Percentiles rank a stretch among this genome's conserved stretches.
phyloP scores from a whole-genome alignment of 768 basidiomycete genomes.

The Russula sp. region DNA sequence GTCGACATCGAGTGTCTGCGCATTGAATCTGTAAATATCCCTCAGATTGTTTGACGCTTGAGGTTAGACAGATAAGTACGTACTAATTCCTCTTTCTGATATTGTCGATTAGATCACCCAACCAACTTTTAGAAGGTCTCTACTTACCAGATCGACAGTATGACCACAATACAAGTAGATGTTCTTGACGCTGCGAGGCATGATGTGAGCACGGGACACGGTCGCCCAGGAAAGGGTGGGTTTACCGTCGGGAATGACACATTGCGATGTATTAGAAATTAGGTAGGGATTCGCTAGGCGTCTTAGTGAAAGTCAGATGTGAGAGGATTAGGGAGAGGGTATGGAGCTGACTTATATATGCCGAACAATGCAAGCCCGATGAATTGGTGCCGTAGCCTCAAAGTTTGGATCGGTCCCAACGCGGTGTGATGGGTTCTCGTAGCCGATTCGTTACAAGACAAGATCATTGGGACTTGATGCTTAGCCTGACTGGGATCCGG shows the following conservation, averaged over 20 bases:
- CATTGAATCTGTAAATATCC: slow-evolving; percentile 21
- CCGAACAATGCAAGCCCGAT: slow-evolving; percentile 12
- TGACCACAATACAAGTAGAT: slow-evolving; percentile 26
- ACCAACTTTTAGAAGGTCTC: background rate
- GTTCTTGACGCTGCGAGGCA: slow-evolving; percentile 18
- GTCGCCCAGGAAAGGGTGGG: background rate
- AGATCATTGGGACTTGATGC: slow-evolving; percentile 27
- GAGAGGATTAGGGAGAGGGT: slow-evolving; percentile 13
- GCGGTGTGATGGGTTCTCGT: slow-evolving; percentile 28
- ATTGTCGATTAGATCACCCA: slow-evolving; percentile 4
- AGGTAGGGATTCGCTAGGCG: slow-evolving; percentile 9
- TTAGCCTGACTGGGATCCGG: slow-evolving; percentile 27
- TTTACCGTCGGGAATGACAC: slow-evolving; percentile 28
- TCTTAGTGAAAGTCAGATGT: slow-evolving; percentile 16
- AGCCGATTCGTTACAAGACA: slow-evolving; percentile 30
- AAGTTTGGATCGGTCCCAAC: slow-evolving; percentile 26
- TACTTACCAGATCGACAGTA: slow-evolving; percentile 22
- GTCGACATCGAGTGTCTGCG: slow-evolving; percentile 22
- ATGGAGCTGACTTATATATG: slow-evolving; percentile 25
- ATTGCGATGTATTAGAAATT: slow-evolving; percentile 15
- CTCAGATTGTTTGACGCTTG: background rate
- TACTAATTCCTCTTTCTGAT: slow-evolving; percentile 27
- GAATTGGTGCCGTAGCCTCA: slow-evolving; percentile 22
- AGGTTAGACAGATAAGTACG: slow-evolving; percentile 5
- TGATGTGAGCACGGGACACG: background rate